Conservation (phyloP, 108 stramenopile species). For the Nitzschia palea region DNA sequence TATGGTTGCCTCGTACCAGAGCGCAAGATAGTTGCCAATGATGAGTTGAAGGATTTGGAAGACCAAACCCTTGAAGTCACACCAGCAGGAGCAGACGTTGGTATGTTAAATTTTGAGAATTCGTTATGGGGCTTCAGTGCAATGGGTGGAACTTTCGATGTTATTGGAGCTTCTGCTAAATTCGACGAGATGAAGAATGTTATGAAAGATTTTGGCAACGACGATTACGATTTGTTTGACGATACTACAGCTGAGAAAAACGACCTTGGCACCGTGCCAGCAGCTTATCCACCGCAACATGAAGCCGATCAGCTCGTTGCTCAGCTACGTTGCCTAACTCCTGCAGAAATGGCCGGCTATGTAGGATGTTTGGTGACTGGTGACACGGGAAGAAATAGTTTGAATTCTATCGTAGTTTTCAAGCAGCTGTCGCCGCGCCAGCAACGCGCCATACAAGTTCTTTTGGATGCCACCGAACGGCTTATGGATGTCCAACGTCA, state of each 20-base stretch:
- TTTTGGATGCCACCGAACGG: conserved; percentile 61
- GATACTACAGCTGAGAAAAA: neutral
- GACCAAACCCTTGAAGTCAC: conserved; percentile 47
- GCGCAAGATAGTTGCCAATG: conserved; percentile 2
- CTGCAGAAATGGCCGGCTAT: conserved; percentile 77
- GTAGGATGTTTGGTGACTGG: conserved; percentile 73
- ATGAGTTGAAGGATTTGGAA: conserved; percentile 26
- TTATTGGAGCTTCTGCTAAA: conserved; percentile 53
- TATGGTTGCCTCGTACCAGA: conserved; percentile 64
- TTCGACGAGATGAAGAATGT: conserved; percentile 47
- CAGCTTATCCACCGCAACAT: conserved; percentile 42
- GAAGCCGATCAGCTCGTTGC: conserved; percentile 53
- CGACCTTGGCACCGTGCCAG: neutral
- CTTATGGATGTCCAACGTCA: conserved; percentile 70
- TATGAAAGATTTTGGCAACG: conserved; percentile 16
- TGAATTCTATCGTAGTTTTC: conserved; percentile 54
- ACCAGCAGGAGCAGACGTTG: conserved; percentile 68
- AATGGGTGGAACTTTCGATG: conserved; percentile 79
- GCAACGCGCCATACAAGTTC: conserved; percentile 70
- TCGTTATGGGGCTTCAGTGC: conserved; percentile 70
- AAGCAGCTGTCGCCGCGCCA: conserved; percentile 49
- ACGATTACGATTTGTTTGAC: conserved; percentile 15
- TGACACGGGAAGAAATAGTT: conserved; percentile 35
- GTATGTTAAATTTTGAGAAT: conserved; percentile 82
- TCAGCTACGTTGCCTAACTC: conserved; percentile 43